These are phyloP conservation scores for Yarrowia phangngaensis DNA, from an alignment of 805 yeast species.

Conservation along the genomic window DNA sequence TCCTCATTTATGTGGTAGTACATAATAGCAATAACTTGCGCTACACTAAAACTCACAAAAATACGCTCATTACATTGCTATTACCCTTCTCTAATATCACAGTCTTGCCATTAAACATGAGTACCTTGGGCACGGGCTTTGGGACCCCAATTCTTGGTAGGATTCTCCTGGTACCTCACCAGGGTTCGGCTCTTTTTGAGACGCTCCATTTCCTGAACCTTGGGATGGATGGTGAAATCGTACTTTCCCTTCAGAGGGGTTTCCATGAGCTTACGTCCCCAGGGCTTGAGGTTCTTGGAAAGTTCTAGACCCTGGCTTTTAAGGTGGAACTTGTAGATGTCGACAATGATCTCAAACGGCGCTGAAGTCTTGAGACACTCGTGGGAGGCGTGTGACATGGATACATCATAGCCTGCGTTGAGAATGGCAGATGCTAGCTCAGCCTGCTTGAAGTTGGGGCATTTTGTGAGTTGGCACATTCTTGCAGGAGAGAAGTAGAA, in stretches of 20 bases:
- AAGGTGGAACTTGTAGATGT: conserved; percentile 39
- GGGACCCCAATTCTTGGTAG: conserved; percentile 97
- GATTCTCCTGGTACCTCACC: conserved; percentile 87
- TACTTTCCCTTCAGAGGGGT: conserved; percentile 12
- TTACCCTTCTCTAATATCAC: background rate
- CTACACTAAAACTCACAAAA: conserved; percentile 11
- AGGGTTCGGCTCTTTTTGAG: conserved; percentile 67
- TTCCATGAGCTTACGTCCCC: conserved; percentile 19
- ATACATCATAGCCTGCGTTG: conserved; percentile 74
- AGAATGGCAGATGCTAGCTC: conserved; percentile 74
- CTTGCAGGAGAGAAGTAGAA: conserved; percentile 82
- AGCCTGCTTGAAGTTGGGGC: conserved; percentile 78
- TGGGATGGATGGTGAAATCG: conserved; percentile 54
- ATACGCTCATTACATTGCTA: too few species aligned
- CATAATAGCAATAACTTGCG: too few species aligned
- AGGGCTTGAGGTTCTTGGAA: conserved; percentile 21
- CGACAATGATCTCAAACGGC: conserved; percentile 75
- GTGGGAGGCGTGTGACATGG: conserved; percentile 84
- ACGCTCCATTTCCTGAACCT: conserved; percentile 53
- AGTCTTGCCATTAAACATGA: conserved; percentile 12
- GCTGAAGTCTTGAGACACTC: conserved; percentile 88
- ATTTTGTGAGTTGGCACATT: conserved; percentile 67
- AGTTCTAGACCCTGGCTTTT: background rate
- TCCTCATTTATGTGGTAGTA: too few species aligned
- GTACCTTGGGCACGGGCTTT: conserved; percentile 52